Conservation (phyloP, 1,284 basidiomycete species). For the Leccinum insolens region DNA sequence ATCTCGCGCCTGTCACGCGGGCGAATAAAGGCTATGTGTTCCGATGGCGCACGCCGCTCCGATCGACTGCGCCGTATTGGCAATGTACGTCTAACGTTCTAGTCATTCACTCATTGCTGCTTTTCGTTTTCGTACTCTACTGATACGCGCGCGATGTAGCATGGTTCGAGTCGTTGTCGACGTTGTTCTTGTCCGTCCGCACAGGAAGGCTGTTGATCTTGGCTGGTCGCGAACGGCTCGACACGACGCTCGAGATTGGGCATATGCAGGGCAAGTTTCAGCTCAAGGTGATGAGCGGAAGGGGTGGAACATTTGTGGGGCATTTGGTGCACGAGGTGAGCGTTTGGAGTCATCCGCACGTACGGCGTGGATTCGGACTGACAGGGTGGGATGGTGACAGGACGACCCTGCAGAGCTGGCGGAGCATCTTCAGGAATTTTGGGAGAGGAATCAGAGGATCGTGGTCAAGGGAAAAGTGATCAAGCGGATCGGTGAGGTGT, state of each 20-base stretch:
- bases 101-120: background rate
- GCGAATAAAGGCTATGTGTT: conserved; percentile 37
- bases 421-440: conserved; percentile 85
- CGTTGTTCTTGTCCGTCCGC: conserved; percentile 73
- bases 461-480: conserved; percentile 55
- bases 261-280: conserved; percentile 99
- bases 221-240: conserved; percentile 91
- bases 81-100: conserved; percentile 52
- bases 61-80: conserved; percentile 91
- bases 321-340: conserved; percentile 93
- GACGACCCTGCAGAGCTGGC: conserved; percentile 86
- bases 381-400: conserved; percentile 40
- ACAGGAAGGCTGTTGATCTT: conserved; percentile 87
- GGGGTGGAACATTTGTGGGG: conserved; percentile 57
- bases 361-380: background rate
- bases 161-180: conserved; percentile 89
- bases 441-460: conserved; percentile 85
- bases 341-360: background rate
- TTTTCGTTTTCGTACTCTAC: background rate
- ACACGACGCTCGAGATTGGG: conserved; percentile 94
- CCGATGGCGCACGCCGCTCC: conserved; percentile 85
- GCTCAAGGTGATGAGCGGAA: conserved; percentile 77
- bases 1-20: conserved; percentile 34
- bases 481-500: conserved; percentile 80
- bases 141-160: conserved; percentile 48